phyloP scores from a whole-genome alignment of 345 rosid genomes.

The Bretschneidera sinensis region DNA sequence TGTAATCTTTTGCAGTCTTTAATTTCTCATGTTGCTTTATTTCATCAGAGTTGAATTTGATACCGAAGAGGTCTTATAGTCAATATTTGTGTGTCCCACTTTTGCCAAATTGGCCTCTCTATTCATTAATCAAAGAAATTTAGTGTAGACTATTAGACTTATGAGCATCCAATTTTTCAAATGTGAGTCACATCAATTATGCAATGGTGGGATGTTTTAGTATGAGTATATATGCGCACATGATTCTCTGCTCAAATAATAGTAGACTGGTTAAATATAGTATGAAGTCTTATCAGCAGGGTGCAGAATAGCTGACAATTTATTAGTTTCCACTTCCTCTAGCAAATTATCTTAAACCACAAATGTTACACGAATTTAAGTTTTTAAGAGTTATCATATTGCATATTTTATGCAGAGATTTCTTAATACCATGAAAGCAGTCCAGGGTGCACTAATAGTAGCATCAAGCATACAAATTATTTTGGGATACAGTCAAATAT shows the following conservation, averaged over 20 bases:
- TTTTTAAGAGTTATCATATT: neutral
- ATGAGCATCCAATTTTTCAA: neutral
- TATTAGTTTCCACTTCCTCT: too few species aligned
- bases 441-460: conserved; percentile 94
- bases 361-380: too few species aligned
- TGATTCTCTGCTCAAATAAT: too few species aligned
- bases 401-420: conserved; percentile 57
- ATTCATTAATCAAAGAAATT: neutral
- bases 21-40: conserved; percentile 15
- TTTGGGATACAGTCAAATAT: conserved; percentile 88
- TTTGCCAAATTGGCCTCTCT: neutral
- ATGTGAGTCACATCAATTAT: neutral
- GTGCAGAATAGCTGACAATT: too few species aligned
- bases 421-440: conserved; percentile 90
- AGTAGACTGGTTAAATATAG: neutral
- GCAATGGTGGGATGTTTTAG: too few species aligned
- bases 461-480: conserved; percentile 95
- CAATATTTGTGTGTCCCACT: conserved; percentile 34
- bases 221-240: too few species aligned
- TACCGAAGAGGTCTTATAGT: conserved; percentile 14
- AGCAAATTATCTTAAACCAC: too few species aligned
- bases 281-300: neutral
- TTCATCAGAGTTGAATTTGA: conserved; percentile 13
- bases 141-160: neutral
- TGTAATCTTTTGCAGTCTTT: conserved; percentile 2